Conservation (phyloP, 768 basidiomycete genomes). For the Tylopilus intermedius region DNA sequence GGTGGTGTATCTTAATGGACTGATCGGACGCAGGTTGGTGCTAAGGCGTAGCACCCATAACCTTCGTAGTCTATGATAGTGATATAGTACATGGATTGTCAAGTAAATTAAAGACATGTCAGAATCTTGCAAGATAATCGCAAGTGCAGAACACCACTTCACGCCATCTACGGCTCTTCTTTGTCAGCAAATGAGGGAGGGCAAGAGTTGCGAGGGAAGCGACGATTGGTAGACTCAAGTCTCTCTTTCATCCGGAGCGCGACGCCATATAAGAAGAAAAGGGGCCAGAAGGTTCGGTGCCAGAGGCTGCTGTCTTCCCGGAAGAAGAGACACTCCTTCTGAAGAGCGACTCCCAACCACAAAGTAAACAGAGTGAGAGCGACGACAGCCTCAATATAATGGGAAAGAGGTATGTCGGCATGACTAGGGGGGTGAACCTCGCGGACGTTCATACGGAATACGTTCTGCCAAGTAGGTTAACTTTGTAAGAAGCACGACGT, state of each 20-base stretch:
- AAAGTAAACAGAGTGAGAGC: conserved; percentile 45
- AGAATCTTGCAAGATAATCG: no score
- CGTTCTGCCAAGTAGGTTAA: conserved; percentile 26
- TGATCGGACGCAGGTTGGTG: no score
- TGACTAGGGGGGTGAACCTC: conserved; percentile 22
- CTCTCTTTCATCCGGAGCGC: background rate
- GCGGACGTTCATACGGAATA: conserved; percentile 25
- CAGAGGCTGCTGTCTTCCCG: conserved; percentile 3
- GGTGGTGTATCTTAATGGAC: no score
- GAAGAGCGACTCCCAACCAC: conserved; percentile 53
- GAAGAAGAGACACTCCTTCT: conserved; percentile 22
- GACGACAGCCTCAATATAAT: conserved; percentile 38
- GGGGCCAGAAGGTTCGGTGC: conserved; percentile 21
- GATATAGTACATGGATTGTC: no score
- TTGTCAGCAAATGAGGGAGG: background rate
- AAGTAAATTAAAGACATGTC: no score
- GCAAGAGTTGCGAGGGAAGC: background rate
- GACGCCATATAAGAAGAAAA: conserved; percentile 10
- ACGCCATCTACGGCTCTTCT: background rate
- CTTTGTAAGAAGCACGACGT: background rate
- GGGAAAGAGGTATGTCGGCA: conserved; percentile 29
- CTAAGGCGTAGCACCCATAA: no score
- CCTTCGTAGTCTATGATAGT: no score
- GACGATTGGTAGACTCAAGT: background rate
- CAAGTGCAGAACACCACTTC: no score